These are phyloP conservation scores for Cladophialophora chaetospira DNA, from an alignment of 2,329 filamentous ascomycete genomes.

Conservation along the genomic window DNA sequence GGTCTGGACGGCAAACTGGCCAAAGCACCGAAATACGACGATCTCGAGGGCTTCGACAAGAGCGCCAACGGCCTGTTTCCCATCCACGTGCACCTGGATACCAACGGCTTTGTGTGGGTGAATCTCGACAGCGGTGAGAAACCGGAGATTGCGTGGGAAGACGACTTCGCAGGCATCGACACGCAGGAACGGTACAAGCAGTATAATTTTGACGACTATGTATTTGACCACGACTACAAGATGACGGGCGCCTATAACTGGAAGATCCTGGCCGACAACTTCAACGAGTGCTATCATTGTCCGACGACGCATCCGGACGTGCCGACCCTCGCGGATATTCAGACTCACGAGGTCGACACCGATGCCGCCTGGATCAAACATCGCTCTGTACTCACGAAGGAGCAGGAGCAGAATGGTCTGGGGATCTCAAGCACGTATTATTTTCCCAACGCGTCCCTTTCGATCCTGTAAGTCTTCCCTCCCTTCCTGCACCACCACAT, in stretches of 20 bases:
- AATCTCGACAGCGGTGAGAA: slow-evolving; percentile 26
- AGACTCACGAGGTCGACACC: slow-evolving; percentile 56
- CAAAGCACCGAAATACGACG: slow-evolving; percentile 62
- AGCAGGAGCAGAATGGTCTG: slow-evolving; percentile 24
- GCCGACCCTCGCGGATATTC: slow-evolving; percentile 55
- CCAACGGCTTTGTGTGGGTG: slow-evolving; percentile 31
- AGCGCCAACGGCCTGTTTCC: slow-evolving; percentile 56
- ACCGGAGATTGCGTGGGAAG: slow-evolving; percentile 27
- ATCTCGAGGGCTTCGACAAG: slow-evolving; percentile 60
- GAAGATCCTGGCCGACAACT: slow-evolving; percentile 34
- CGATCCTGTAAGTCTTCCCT: slow-evolving; percentile 31
- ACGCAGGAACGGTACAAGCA: slow-evolving; percentile 51
- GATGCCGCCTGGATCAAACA: slow-evolving; percentile 58
- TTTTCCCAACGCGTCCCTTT: slow-evolving; percentile 32
- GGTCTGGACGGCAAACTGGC: slow-evolving; percentile 59
- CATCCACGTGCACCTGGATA: slow-evolving; percentile 29
- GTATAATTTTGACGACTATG: slow-evolving; percentile 58
- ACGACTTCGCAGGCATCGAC: slow-evolving; percentile 37
- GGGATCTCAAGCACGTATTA: slow-evolving; percentile 30
- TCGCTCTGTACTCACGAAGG: slow-evolving; percentile 43
- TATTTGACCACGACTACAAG: slow-evolving; percentile 45
- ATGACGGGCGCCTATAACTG: slow-evolving; percentile 32
- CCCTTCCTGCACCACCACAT: background rate
- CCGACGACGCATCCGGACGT: slow-evolving; percentile 61
- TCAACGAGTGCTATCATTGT: slow-evolving; percentile 56